phyloP scores from a whole-genome alignment of 495 filamentous ascomycete genomes.

The Aspergillus bridgeri region DNA sequence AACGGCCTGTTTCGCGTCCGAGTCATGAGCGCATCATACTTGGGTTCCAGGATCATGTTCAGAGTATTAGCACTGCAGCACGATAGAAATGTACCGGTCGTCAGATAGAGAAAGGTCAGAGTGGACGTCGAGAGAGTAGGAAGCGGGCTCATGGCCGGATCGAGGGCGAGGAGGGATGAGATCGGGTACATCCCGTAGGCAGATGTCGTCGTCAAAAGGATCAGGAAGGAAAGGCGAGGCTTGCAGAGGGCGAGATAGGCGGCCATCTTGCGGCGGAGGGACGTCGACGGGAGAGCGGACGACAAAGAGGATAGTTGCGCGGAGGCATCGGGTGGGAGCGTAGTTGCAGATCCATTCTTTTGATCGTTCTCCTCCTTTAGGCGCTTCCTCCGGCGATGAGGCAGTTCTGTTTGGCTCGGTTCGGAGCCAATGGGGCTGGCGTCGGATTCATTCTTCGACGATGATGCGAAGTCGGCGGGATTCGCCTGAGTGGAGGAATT shows the following conservation, averaged over 20 bases:
- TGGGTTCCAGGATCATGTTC: constrained; percentile 95
- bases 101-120: constrained; percentile 88
- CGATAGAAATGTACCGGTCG: constrained; percentile 80
- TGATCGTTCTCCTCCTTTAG: constrained; percentile 38
- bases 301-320: constrained; percentile 72
- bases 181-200: constrained; percentile 93
- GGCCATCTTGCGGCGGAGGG: constrained; percentile 72
- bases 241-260: constrained; percentile 90
- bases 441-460: constrained; percentile 6
- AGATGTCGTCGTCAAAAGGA: constrained; percentile 86
- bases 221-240: constrained; percentile 86
- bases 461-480: constrained; percentile 16
- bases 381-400: constrained; percentile 50
- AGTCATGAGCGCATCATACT: constrained; percentile 87
- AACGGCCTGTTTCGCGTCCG: constrained; percentile 87
- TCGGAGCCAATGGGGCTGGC: constrained; percentile 20
- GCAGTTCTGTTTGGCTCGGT: constrained; percentile 34
- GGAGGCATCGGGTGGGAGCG: constrained; percentile 78
- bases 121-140: constrained; percentile 85
- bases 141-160: constrained; percentile 63
- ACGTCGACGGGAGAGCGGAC: constrained; percentile 61
- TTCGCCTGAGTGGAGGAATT: constrained; percentile 8
- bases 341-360: constrained; percentile 24
- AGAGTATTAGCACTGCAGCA: constrained; percentile 85
- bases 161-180: constrained; percentile 47